A percentile compares a stretch with the other conserved stretches of the same genome.
Conservation (phyloP, 78 protist species). For the Dictyostelium brefeldianum region DNA sequence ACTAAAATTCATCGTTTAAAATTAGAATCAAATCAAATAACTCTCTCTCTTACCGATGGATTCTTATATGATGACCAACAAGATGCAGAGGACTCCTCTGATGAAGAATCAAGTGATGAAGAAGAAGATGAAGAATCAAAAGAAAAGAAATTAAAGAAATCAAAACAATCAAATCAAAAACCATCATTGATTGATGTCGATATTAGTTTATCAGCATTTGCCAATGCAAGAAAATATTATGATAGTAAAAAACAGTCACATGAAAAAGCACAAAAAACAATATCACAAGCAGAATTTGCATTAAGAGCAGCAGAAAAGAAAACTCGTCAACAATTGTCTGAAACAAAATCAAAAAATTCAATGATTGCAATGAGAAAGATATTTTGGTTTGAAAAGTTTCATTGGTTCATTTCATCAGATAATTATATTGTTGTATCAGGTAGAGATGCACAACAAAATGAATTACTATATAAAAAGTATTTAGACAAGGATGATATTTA, state of each 20-base stretch:
- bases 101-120: conserved; percentile 36
- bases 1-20: conserved; percentile 82
- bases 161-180: conserved; percentile 40
- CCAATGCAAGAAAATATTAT: conserved; percentile 92
- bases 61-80: conserved; percentile 67
- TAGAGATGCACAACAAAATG: conserved; percentile 97
- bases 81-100: conserved; percentile 25
- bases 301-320: conserved; percentile 84
- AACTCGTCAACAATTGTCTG: conserved; percentile 43
- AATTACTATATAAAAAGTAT: conserved; percentile 87
- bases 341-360: conserved; percentile 12
- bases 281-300: conserved; percentile 83
- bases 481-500: conserved; percentile 91
- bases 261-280: conserved; percentile 89
- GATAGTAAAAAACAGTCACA: conserved; percentile 82
- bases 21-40: conserved; percentile 74
- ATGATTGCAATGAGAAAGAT: conserved; percentile 87
- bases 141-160: conserved; percentile 15
- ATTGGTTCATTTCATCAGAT: conserved; percentile 97
- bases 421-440: conserved; percentile 95
- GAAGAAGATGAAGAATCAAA: conserved; percentile 51
- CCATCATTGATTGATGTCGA: conserved; percentile 89
- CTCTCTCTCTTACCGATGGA: conserved; percentile 27
- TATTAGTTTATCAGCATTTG: conserved; percentile 89
- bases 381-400: conserved; percentile 98